Base-by-base conservation (phyloP, 805 yeast species). In the Gaillardinia entomophila region DNA sequence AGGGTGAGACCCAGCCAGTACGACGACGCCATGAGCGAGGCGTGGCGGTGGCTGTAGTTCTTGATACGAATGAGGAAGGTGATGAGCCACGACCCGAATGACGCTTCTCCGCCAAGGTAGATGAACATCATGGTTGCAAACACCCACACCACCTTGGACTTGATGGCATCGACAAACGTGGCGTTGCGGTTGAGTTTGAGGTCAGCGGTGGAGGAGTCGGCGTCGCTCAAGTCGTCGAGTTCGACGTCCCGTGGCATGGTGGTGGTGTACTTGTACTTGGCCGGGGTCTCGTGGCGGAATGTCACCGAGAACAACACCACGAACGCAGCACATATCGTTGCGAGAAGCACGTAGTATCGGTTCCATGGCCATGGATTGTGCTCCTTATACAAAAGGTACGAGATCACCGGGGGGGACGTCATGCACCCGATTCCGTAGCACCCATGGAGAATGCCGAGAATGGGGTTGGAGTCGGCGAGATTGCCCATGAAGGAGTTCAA, bases 361-460 rank as follows among this genome's bases (percentile, higher is more conserved):
- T 66, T 64, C 78, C 79, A 73, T n/a, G 27, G 30, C 69, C 70
- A 64, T 2, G 69, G 67, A 23, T 51, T 38, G 31, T 50, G 31
- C 3, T 66, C 56, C 16, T 47, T 45, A 32, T 65, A 62, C 16
- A 72, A 42, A 33, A 75, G 49, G 12, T 43, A 43, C 2, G 75
- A 66, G 17, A 68, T 58, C 12, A 73, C 36, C 6, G 71, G 53
- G 1, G 79, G 79, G 3, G 76, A 63, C 3, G 71, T 53, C 57
- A 73, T 61, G 35, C 77, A 70, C 2, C 79, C 80, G 4, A 73
- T 43, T 0, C 79, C 79, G 42, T 71, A 74, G 40, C 60, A 63
- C 0, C 77, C 71, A 49, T 74, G 80, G 49, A 74, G 48, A 1
- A 69, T 46, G 2, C 79, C 79, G 35, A 74, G 47, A 11, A 74